Evolutionary conservation across 176 grass and related monocot genomes (phyloP).

Genomic region (Eragrostis curvula): DNA sequence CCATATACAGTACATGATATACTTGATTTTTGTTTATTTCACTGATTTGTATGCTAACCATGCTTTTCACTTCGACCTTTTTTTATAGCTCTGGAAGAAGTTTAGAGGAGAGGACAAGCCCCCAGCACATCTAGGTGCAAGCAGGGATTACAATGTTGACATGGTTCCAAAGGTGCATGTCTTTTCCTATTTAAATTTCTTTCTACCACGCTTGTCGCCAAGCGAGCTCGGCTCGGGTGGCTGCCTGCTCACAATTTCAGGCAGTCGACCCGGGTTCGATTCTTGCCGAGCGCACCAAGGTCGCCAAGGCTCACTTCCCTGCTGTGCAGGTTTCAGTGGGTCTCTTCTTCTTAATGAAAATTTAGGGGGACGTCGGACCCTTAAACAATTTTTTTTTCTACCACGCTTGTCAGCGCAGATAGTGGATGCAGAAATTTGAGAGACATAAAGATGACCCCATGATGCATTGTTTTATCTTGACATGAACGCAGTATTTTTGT

Average conservation of each 20-base stretch:
- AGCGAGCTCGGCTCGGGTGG: too few relatives aligned
- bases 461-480: conserved; percentile 21
- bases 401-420: background rate
- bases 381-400: conserved; percentile 35
- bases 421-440: background rate
- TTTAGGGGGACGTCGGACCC: too few relatives aligned
- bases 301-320: too few relatives aligned
- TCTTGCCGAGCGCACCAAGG: too few relatives aligned
- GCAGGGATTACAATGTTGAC: conserved; percentile 96
- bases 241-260: too few relatives aligned
- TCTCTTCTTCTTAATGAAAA: too few relatives aligned
- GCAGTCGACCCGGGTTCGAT: too few relatives aligned
- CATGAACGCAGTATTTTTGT: background rate
- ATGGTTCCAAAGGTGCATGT: conserved; percentile 86
- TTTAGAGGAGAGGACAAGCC: conserved; percentile 95
- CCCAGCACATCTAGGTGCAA: conserved; percentile 71
- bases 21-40: conserved; percentile 27
- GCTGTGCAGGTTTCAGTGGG: too few relatives aligned
- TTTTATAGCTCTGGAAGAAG: conserved; percentile 79
- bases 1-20: background rate
- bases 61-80: conserved; percentile 37
- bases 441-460: conserved; percentile 5
- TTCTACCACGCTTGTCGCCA: conserved; percentile 28
- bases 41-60: conserved; percentile 1
- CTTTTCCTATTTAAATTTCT: conserved; percentile 22